Evolutionary conservation across 2,329 filamentous ascomycete genomes (phyloP).

Genomic region (Daldinia sp.): DNA sequence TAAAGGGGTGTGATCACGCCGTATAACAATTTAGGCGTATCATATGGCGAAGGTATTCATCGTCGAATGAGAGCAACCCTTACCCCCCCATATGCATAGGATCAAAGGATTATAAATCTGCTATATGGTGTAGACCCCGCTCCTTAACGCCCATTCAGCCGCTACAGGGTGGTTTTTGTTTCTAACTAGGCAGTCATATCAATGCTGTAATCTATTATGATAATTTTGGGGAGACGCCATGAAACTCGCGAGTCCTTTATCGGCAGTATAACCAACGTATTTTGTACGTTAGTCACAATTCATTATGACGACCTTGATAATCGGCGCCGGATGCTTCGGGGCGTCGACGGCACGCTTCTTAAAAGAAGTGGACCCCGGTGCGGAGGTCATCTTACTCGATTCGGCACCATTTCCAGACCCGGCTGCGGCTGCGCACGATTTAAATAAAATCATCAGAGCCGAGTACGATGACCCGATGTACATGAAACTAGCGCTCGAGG

Average conservation of each 20-base stretch:
- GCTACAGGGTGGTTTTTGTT: background rate
- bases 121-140: background rate
- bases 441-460: conserved; percentile 74
- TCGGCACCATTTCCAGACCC: conserved; percentile 59
- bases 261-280: no score
- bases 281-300: background rate
- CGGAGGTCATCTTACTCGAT: conserved; percentile 63
- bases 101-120: background rate
- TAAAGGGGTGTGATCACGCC: background rate
- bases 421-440: conserved; percentile 72
- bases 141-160: background rate
- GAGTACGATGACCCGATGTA: conserved; percentile 72
- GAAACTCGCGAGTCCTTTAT: no score
- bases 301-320: conserved; percentile 48
- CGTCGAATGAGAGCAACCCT: background rate
- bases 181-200: background rate
- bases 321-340: conserved; percentile 70
- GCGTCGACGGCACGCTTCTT: conserved; percentile 68
- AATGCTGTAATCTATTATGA: no score
- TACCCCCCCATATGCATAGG: background rate
- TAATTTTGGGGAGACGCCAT: no score
- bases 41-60: background rate
- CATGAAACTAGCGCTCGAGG: conserved; percentile 68
- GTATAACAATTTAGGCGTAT: background rate
- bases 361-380: conserved; percentile 56